Conservation (phyloP, 2,329 filamentous ascomycete species). For the Acephala macrosclerotiorum region DNA sequence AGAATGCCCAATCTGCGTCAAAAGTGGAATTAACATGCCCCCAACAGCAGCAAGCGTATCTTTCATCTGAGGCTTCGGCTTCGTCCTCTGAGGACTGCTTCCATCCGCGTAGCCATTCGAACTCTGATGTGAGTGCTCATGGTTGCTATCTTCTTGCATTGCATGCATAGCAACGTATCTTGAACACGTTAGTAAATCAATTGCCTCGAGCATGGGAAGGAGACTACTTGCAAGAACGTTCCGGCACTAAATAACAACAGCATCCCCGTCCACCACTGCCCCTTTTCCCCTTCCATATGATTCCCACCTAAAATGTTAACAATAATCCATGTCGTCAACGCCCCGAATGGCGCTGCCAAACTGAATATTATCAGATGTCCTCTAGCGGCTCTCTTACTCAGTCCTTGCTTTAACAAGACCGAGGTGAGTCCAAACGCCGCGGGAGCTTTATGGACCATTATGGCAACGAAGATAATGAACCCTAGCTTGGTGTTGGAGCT, state of each 20-base stretch:
- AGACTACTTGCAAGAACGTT: constrained; percentile 83
- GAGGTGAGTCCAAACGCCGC: constrained; percentile 95
- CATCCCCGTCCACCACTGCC: constrained; percentile 90
- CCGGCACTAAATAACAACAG: constrained; percentile 93
- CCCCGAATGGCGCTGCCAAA: constrained; percentile 86
- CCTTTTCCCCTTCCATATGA: constrained; percentile 57
- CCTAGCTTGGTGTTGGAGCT: constrained; percentile 77
- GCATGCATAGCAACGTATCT: constrained; percentile 99
- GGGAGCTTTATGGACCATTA: constrained; percentile 97
- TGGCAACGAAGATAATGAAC: constrained; percentile 92
- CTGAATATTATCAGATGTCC: constrained; percentile 92
- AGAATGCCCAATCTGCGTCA: constrained; percentile 8
- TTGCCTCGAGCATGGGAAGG: not conserved
- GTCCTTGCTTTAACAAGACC: constrained; percentile 86
- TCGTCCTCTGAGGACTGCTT: constrained; percentile 55
- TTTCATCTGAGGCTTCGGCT: constrained; percentile 65
- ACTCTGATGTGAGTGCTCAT: constrained; percentile 52
- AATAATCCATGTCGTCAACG: constrained; percentile 81
- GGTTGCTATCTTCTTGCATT: constrained; percentile 78
- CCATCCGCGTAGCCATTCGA: constrained; percentile 63
- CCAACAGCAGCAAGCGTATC: constrained; percentile 73
- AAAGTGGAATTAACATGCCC: constrained; percentile 7
- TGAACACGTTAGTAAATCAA: constrained; percentile 26
- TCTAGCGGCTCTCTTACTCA: constrained; percentile 85
- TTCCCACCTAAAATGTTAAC: constrained; percentile 76